Base-by-base conservation (phyloP, 352 stramenopile species). In the Blastocystis sp. region DNA sequence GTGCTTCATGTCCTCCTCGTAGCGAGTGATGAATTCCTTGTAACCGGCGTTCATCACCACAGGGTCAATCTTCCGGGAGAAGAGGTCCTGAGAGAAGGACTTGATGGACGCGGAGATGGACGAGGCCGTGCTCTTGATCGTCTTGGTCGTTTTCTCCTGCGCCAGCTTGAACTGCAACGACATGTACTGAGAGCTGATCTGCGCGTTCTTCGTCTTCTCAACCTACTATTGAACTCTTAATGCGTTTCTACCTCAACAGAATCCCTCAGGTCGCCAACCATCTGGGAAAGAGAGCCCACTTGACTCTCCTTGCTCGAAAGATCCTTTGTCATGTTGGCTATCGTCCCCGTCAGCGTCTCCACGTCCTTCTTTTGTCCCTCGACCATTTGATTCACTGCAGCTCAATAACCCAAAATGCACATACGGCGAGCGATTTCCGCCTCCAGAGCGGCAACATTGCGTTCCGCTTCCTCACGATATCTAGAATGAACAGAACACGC, bases 161-260 rank as follows among this genome's bases (percentile, higher is more conserved):
- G 74, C 45, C 19, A 84, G 74, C 24, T 84, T 84, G 28, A 84
- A 68, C 28, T 84, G 74, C 11, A 84, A 54, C 3, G 74, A 66
- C 38, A 84, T 62, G 74, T 45, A 84, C 66, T 84, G 74, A 0
- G 74, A 66, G 28, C 52, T 84, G 74, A 68, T 68, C 57, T 84
- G 74, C 59, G 74, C 68, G 61, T 52, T 84, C 45, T 68, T 66
- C 17, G 74, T 57, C 21, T 43, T 62, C 28, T 84, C 74, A 3
- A 69, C 61, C 74, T 84, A 69, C 19, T 2, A 3, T 43, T 70
- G 54, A 60, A 4, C 52, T 19, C 6, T 76, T 59, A 34, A 3
- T 57, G 9, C 1, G 38, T 10, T 3, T n/a, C n/a, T 57, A 84
- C 74, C 43, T 84, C 74, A n/a, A 84, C 14, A 4, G 65, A 54